Conservation (phyloP, 257 asterid species). For the Solanum appendiculatum region DNA sequence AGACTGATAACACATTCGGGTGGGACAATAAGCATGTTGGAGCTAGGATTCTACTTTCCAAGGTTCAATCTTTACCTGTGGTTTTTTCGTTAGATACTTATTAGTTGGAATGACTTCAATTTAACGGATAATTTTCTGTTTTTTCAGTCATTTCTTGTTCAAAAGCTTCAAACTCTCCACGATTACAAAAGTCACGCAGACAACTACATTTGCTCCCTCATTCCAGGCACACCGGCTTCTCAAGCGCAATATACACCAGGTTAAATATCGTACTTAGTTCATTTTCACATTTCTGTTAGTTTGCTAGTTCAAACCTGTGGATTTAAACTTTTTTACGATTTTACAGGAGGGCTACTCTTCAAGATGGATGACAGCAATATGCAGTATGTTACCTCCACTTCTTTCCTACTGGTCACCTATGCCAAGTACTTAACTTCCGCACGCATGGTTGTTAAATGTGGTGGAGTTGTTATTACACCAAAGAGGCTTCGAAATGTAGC, state of each 20-base stretch:
- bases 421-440: conserved; percentile 85
- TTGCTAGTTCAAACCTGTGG: not conserved
- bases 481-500: conserved; percentile 64
- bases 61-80: conserved; percentile 24
- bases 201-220: conserved; percentile 77
- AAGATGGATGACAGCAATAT: conserved; percentile 86
- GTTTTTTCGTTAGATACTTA: not conserved
- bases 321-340: not conserved
- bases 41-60: conserved; percentile 88
- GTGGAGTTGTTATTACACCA: conserved; percentile 59
- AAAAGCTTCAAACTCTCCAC: conserved; percentile 72
- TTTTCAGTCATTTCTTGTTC: conserved; percentile 83
- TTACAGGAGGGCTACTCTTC: conserved; percentile 80
- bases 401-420: conserved; percentile 70
- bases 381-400: conserved; percentile 90
- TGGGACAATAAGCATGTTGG: conserved; percentile 99
- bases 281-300: not conserved
- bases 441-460: conserved; percentile 59
- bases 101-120: not conserved
- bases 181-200: conserved; percentile 94
- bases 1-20: conserved; percentile 79
- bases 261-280: not conserved
- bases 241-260: conserved; percentile 86
- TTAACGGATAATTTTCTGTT: too few relatives aligned
- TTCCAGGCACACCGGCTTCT: conserved; percentile 74